Conservation (phyloP, 139 green algal genomes). For the Ostreobium quekettii region DNA sequence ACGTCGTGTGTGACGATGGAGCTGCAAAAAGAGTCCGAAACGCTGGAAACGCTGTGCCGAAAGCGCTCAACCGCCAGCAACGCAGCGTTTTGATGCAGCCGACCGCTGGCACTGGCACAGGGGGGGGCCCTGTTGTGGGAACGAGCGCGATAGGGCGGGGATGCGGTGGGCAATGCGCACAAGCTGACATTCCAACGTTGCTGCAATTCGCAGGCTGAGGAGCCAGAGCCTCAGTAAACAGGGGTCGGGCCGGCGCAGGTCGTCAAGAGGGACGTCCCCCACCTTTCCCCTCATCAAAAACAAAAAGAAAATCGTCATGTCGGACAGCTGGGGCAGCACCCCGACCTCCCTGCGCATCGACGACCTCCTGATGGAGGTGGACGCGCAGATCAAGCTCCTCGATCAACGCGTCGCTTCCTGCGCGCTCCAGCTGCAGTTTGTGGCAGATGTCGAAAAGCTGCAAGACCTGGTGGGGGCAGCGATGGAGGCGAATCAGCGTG, state of each 20-base stretch:
- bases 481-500: constrained; percentile 6
- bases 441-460: neutral
- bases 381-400: neutral
- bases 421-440: neutral
- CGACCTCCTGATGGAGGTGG: constrained; percentile 4
- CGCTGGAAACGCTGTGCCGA: no score
- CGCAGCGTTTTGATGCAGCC: no score
- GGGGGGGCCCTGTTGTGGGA: no score
- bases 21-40: no score
- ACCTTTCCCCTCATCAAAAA: neutral
- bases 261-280: neutral
- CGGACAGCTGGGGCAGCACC: neutral
- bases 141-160: no score
- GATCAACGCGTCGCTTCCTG: constrained; percentile 8
- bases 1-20: no score
- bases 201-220: neutral
- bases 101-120: no score
- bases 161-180: no score
- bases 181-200: no score
- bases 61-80: no score
- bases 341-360: neutral
- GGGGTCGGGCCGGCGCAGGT: neutral
- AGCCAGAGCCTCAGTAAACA: neutral
- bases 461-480: constrained; percentile 1
- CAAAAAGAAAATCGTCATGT: neutral